A percentile compares a stretch with the other conserved stretches of the same genome.
These are phyloP conservation scores for Malassezia sp. DNA, from an alignment of 1,284 basidiomycete genomes.

Conservation along the genomic window DNA sequence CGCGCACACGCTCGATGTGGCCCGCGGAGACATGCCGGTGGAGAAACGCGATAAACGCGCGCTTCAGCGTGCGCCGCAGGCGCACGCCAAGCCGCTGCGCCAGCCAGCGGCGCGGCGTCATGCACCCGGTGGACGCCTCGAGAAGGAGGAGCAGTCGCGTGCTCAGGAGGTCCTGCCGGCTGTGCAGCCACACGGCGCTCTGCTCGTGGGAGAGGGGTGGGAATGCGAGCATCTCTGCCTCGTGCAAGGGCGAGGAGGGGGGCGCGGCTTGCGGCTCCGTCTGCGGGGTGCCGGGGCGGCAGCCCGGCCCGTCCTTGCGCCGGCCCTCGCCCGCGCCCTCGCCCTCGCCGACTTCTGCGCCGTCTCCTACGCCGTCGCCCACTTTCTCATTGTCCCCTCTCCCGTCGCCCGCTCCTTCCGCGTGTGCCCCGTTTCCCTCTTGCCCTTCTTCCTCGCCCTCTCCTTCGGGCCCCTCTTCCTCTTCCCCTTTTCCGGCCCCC, in stretches of 20 bases:
- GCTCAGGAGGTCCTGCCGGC: constrained; percentile 24
- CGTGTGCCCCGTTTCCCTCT: constrained; percentile 10
- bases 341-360: background rate
- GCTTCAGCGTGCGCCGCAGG: constrained; percentile 1
- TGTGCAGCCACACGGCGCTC: constrained; percentile 23
- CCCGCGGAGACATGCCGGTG: constrained; percentile 6
- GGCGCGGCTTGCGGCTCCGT: background rate
- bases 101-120: constrained; percentile 12
- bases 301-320: constrained; percentile 12
- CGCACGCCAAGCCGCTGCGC: constrained; percentile 13
- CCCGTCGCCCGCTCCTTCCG: background rate
- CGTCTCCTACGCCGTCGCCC: constrained; percentile 4
- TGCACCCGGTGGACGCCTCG: constrained; percentile 2
- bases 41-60: constrained; percentile 10
- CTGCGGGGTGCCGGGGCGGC: no score
- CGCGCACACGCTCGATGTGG: constrained; percentile 13
- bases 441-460: constrained; percentile 9
- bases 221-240: constrained; percentile 11
- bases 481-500: background rate
- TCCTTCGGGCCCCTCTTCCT: constrained; percentile 1
- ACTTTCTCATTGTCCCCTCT: background rate
- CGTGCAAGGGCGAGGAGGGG: background rate
- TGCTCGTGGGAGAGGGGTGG: constrained; percentile 18
- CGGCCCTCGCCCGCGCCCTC: constrained; percentile 18
- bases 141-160: constrained; percentile 2